These are phyloP conservation scores for Pseudognaphalium luteoalbum DNA, from an alignment of 129 eudicot genomes.

Conservation along the genomic window DNA sequence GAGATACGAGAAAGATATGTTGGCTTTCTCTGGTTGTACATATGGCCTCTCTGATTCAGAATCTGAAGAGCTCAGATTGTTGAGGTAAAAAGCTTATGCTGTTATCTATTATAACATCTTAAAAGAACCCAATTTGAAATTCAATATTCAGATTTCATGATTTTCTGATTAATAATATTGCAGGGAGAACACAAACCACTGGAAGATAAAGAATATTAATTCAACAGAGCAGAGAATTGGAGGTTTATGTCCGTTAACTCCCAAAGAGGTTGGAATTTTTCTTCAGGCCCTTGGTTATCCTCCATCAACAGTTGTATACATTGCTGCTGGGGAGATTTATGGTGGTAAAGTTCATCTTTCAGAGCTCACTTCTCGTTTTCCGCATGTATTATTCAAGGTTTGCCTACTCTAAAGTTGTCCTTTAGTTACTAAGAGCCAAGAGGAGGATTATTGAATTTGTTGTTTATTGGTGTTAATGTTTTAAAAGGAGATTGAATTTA, in stretches of 20 bases:
- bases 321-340: conserved; percentile 97
- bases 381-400: conserved; percentile 85
- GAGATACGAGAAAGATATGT: conserved; percentile 96
- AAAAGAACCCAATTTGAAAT: too few relatives aligned
- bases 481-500: neutral
- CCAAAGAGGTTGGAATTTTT: conserved; percentile 90
- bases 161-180: neutral
- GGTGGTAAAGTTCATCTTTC: conserved; percentile 80
- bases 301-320: conserved; percentile 64
- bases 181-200: conserved; percentile 86
- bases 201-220: conserved; percentile 84
- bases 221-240: conserved; percentile 81
- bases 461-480: neutral
- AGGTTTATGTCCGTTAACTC: conserved; percentile 90
- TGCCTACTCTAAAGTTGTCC: conserved; percentile 6
- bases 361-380: conserved; percentile 75
- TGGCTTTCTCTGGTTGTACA: conserved; percentile 93
- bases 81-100: conserved; percentile 57
- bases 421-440: neutral
- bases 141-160: neutral
- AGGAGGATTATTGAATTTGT: neutral
- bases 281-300: conserved; percentile 90
- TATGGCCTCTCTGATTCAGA: conserved; percentile 78
- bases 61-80: conserved; percentile 65
- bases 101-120: neutral